A percentile compares a stretch with the other conserved stretches of the same genome.
Conservation (phyloP, 306 rosid species). For the Dicorynia guianensis region DNA sequence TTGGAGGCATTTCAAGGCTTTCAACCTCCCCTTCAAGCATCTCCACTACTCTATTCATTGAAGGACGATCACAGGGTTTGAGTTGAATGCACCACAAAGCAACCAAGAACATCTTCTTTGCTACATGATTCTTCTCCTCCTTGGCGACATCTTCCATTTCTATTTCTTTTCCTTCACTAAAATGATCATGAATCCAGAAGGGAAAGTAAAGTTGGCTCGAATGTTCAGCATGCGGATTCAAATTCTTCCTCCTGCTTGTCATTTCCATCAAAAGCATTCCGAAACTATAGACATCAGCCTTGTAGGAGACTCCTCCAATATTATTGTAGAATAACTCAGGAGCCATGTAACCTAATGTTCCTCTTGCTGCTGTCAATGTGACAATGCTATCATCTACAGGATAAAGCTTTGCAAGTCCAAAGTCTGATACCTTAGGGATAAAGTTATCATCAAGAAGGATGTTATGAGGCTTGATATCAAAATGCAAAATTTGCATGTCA, state of each 20-base stretch:
- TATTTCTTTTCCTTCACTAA: neutral
- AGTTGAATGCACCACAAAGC: conserved; percentile 44
- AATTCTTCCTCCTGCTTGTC: no score
- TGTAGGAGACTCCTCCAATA: no score
- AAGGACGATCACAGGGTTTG: conserved; percentile 35
- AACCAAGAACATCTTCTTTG: conserved; percentile 31
- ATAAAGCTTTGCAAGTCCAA: conserved; percentile 13
- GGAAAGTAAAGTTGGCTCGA: no score
- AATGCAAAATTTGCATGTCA: conserved; percentile 16
- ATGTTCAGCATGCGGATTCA: no score
- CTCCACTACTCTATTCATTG: conserved; percentile 31
- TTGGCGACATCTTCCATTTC: neutral
- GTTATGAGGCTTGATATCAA: conserved; percentile 31
- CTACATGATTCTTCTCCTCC: neutral
- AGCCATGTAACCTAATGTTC: neutral
- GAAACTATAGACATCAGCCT: no score
- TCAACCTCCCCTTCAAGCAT: conserved; percentile 36
- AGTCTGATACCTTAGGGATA: neutral
- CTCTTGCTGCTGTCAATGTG: neutral
- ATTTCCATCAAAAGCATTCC: no score
- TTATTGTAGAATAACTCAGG: no score
- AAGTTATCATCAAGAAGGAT: neutral
- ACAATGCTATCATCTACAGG: neutral
- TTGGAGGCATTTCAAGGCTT: conserved; percentile 29
- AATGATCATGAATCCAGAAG: neutral